Conservation (phyloP, 192 early-diverging fungal genomes). For the Coemansia sp. region DNA sequence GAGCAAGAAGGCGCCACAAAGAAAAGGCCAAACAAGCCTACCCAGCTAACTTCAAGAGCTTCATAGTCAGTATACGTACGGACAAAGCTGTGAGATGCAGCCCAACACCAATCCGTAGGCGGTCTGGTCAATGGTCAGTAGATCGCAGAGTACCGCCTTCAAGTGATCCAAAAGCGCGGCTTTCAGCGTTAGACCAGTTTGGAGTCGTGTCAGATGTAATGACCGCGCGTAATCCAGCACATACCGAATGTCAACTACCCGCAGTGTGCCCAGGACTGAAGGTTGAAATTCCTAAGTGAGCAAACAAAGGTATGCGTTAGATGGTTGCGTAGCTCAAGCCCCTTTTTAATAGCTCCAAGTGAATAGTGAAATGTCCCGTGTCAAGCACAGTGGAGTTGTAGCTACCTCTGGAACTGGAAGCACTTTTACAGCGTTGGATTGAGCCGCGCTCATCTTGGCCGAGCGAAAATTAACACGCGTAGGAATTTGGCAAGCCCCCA, state of each 20-base stretch:
- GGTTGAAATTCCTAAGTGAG: neutral
- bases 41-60: neutral
- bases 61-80: neutral
- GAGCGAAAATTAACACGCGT: neutral
- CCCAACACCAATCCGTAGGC: neutral
- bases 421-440: neutral
- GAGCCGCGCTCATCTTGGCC: neutral
- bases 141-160: neutral
- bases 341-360: neutral
- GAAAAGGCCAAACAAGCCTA: neutral
- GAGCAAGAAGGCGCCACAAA: neutral
- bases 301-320: neutral
- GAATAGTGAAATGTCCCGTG: neutral
- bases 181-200: neutral
- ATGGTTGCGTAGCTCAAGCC: neutral
- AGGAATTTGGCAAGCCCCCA: neutral
- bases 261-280: conserved; percentile 10
- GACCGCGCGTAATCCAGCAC: conserved; percentile 12
- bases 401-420: conserved; percentile 5
- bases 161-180: neutral
- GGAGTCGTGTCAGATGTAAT: neutral
- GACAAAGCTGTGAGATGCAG: neutral
- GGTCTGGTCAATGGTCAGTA: neutral
- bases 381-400: neutral
- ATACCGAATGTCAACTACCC: conserved; percentile 22